Evolutionary conservation across 108 stramenopile species (phyloP), one percentile per base, ranked within the genome.

Genomic region (Aurantiochytrium sp.): DNA sequence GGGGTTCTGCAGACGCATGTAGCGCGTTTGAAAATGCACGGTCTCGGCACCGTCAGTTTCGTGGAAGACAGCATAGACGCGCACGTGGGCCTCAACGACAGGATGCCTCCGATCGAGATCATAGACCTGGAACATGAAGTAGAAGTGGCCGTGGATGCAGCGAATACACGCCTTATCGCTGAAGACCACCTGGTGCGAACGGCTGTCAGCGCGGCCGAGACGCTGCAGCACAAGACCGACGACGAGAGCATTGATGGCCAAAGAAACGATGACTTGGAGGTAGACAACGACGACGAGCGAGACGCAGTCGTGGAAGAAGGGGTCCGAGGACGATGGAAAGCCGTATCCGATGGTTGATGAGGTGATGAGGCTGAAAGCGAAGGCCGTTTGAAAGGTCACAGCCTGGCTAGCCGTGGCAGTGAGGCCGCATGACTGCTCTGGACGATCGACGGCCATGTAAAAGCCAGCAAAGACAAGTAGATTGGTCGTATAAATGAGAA

Each of bases 1-100:
- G 69, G 90, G 90, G 60, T 90, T 87, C 29, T 88, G 87, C 21
- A 90, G 87, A 14, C 90, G 58, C 90, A 90, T 90, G 60, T 87
- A 90, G 19, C 87, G 72, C 18, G 89, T 90, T 4, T 90, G 90
- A 25, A 88, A 49, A 29, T 72, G 88, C 21, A 58, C 49, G 3
- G 29, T 60, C 16, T 83, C 10, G 45, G 12, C 51, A 12, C 76
- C 76, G 28, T 83, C 76, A 6, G 76, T 83, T 23, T 83, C 76
- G 76, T 83, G 76, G 51, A 83, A 83, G 18, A 95, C 91, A 4
- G 91, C 93, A 88, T 97, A 97, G 51, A 96, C 88, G 57, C 96
- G 95, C 60, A 95, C 94, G 91, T 97, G 97, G 5, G 96, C 95
- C 87, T 97, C 97, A 45, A 97, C 96, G 21, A 96, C 89, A 12